Evolutionary conservation across 1,284 basidiomycete species (phyloP).

Genomic region (Ustilago crameri): DNA sequence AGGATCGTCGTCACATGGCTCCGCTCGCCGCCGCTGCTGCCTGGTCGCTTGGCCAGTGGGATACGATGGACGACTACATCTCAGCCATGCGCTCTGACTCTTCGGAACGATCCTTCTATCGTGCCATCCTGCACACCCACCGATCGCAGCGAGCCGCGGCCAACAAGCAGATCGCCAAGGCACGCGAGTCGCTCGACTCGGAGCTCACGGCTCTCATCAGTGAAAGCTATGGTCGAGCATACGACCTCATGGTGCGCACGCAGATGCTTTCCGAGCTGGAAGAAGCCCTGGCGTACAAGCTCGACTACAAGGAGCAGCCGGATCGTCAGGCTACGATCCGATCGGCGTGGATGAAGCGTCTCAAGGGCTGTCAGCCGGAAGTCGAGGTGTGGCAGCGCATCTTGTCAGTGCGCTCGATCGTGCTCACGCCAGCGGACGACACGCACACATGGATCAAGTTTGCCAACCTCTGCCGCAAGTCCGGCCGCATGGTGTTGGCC

Average conservation of each 20-base stretch:
- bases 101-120: slow-evolving; percentile 93
- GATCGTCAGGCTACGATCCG: slow-evolving; percentile 74
- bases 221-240: slow-evolving; percentile 94
- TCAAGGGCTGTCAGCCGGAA: slow-evolving; percentile 96
- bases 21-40: slow-evolving; percentile 96
- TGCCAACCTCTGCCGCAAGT: slow-evolving; percentile 86
- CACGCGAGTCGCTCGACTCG: slow-evolving; percentile 91
- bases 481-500: slow-evolving; percentile 85
- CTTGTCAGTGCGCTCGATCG: slow-evolving; percentile 92
- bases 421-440: slow-evolving; percentile 92
- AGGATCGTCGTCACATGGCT: slow-evolving; percentile 90
- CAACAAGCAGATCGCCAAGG: slow-evolving; percentile 87
- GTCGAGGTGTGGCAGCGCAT: slow-evolving; percentile 99
- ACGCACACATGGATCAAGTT: slow-evolving; percentile 98
- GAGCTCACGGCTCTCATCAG: slow-evolving; percentile 92
- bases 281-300: slow-evolving; percentile 95
- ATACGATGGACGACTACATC: slow-evolving; percentile 98
- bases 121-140: slow-evolving; percentile 93
- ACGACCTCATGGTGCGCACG: slow-evolving; percentile 93
- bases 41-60: slow-evolving; percentile 97
- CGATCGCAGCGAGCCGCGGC: slow-evolving; percentile 95
- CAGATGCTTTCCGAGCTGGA: slow-evolving; percentile 99
- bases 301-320: slow-evolving; percentile 76
- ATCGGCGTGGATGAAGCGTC: slow-evolving; percentile 71
- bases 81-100: slow-evolving; percentile 92